Conservation (phyloP, 768 basidiomycete species). For the Tricholomella constricta region DNA sequence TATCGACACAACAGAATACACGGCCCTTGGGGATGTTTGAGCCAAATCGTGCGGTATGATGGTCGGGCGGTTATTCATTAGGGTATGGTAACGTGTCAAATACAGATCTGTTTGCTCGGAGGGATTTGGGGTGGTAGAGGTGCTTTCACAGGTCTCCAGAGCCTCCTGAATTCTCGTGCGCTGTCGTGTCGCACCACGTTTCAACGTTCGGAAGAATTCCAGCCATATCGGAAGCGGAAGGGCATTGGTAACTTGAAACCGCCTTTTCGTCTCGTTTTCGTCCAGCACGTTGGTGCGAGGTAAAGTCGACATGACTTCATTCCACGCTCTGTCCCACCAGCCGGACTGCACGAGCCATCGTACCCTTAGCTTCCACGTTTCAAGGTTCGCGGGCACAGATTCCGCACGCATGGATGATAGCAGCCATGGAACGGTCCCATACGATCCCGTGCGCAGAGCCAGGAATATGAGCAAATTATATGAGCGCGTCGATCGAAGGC, state of each 20-base stretch:
- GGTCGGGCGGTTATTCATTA: conserved; percentile 45
- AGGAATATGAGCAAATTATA: conserved; percentile 48
- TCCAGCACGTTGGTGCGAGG: conserved; percentile 15
- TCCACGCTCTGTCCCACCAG: conserved; percentile 62
- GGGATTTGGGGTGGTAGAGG: neutral
- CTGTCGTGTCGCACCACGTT: conserved; percentile 33
- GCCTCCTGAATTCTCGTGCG: conserved; percentile 15
- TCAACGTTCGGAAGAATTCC: conserved; percentile 52
- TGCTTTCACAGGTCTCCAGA: neutral
- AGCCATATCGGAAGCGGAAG: conserved; percentile 24
- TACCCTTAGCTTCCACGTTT: conserved; percentile 58
- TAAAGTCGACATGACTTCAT: conserved; percentile 28
- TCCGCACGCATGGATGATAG: conserved; percentile 49
- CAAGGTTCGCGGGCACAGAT: conserved; percentile 43
- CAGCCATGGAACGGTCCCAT: conserved; percentile 46
- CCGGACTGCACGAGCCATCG: conserved; percentile 60
- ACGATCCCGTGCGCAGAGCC: conserved; percentile 52
- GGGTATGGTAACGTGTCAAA: conserved; percentile 33
- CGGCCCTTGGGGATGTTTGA: conserved; percentile 41
- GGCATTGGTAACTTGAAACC: conserved; percentile 9
- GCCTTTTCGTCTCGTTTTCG: neutral
- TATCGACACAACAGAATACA: conserved; percentile 46
- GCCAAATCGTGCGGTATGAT: conserved; percentile 34
- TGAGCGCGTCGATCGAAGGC: conserved; percentile 41
- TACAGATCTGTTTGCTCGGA: conserved; percentile 7